Evolutionary conservation across 2,329 filamentous ascomycete genomes (phyloP).

Genomic region (Anisogramma anomala): DNA sequence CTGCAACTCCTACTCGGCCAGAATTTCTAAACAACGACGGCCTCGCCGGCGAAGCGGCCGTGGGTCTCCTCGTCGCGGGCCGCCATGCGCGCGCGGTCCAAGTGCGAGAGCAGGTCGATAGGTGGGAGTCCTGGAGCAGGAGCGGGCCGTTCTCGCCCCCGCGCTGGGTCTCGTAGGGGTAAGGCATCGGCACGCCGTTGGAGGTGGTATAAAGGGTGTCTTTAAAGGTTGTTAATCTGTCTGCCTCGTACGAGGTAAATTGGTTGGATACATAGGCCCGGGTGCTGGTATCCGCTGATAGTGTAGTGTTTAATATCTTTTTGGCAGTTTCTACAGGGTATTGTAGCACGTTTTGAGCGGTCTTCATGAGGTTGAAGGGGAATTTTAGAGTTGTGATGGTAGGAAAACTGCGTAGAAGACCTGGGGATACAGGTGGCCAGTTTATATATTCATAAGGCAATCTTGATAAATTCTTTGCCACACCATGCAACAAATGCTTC

Average conservation of each 20-base stretch:
- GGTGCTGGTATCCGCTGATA: slow-evolving; percentile 26
- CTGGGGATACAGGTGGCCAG: too few species aligned
- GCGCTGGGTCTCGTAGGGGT: slow-evolving; percentile 46
- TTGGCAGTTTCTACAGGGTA: slow-evolving; percentile 5
- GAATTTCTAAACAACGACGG: too few species aligned
- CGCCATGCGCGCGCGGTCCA: slow-evolving; percentile 50
- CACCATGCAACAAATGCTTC: too few species aligned
- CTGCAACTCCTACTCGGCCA: too few species aligned
- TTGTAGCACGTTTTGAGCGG: not conserved
- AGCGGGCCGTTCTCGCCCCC: slow-evolving; percentile 47
- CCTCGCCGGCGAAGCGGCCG: slow-evolving; percentile 27
- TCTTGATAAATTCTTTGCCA: too few species aligned
- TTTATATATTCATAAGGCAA: too few species aligned
- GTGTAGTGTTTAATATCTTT: slow-evolving; percentile 8
- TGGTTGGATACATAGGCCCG: slow-evolving; percentile 26
- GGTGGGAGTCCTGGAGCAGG: slow-evolving; percentile 46
- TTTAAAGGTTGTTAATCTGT: slow-evolving; percentile 27
- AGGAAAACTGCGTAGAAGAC: too few species aligned
- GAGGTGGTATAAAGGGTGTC: slow-evolving; percentile 40
- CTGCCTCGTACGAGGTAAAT: slow-evolving; percentile 28
- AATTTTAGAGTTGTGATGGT: too few species aligned
- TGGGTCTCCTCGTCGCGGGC: slow-evolving; percentile 39
- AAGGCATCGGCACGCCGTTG: slow-evolving; percentile 44
- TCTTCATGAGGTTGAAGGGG: not conserved
- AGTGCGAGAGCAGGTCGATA: slow-evolving; percentile 51